Evolutionary conservation across 2,329 filamentous ascomycete genomes (phyloP), one percentile per base, ranked within the genome.

Genomic region (Fusarium sublunatum): DNA sequence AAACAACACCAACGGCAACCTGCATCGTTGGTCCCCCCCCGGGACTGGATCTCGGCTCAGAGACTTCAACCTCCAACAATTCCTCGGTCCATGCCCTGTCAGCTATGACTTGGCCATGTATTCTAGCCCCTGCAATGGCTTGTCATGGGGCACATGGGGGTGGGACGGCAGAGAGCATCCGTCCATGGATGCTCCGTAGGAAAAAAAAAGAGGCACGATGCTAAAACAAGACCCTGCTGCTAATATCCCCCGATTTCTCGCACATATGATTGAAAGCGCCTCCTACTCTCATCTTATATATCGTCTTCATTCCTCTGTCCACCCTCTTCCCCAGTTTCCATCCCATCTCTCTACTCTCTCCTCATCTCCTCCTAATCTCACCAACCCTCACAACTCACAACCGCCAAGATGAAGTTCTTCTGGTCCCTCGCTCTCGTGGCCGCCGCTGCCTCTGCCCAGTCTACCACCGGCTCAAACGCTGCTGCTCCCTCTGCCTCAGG

Each of bases 341-440:
- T 24, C 12, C 41, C 31, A 34, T n/a, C 28, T 8, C 9, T 50
- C 29, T 24, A 22, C 10, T 44, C 44, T 44, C n/a, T 39, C 32
- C 38, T 34, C 15, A 31, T 38, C 38, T 28, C 19, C 35, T 49
- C 36, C 38, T 44, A 41, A 28, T 38, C 29, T 41, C 32, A 48
- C 24, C 25, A 28, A 44, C 43, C 10, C 28, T 47, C 45, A 28
- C 35, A 29, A 43, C 48, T 46, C 43, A 53, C 43, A 29, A 61
- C 50, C 57, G 40, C 43, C 72, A 78, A 63, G 26, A 83, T 83
- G 81, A 81, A 82, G 79, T 77, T 79, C 72, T 54, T 81, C 65
- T 50, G 78, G 53, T 68, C 78, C 46, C 59, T 82, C 62, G 74
- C 78, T 53, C 69, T 81, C 64, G 57, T 82, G 55, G 74, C 74